These are phyloP conservation scores for Escovopsis sp. DNA, from an alignment of 2,329 filamentous ascomycete species.

Conservation along the genomic window DNA sequence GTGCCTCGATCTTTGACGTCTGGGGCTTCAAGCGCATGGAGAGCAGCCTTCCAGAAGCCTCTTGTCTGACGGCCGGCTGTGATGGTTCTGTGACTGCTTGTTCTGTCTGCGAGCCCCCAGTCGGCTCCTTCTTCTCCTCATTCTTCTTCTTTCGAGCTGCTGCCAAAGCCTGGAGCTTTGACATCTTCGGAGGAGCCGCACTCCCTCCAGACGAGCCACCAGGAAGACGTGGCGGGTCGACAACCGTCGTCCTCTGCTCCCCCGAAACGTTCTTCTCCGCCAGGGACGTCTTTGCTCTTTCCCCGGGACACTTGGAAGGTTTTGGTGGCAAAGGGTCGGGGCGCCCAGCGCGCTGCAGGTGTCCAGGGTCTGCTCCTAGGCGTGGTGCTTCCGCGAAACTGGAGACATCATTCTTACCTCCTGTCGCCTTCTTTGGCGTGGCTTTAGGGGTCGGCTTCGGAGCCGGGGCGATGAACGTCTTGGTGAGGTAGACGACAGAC, in stretches of 20 bases:
- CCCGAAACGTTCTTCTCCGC: slow-evolving; percentile 67
- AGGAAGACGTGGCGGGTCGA: slow-evolving; percentile 37
- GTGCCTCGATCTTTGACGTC: no score
- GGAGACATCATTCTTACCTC: slow-evolving; percentile 25
- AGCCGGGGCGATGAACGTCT: slow-evolving; percentile 38
- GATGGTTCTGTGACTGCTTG: slow-evolving; percentile 17
- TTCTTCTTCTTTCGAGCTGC: slow-evolving; percentile 75
- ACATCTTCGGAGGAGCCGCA: slow-evolving; percentile 51
- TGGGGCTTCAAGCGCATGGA: not conserved
- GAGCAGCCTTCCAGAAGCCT: slow-evolving; percentile 12
- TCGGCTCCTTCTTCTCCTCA: slow-evolving; percentile 37
- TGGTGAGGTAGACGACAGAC: slow-evolving; percentile 63
- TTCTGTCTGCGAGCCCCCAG: slow-evolving; percentile 12
- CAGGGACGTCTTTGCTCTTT: slow-evolving; percentile 19
- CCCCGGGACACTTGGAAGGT: slow-evolving; percentile 6
- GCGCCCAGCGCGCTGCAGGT: slow-evolving; percentile 1
- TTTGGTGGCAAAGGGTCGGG: slow-evolving; percentile 1
- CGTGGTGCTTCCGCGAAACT: slow-evolving; percentile 16
- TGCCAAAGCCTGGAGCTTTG: slow-evolving; percentile 81
- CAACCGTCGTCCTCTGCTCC: slow-evolving; percentile 48
- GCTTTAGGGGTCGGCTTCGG: slow-evolving; percentile 18
- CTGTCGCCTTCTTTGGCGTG: slow-evolving; percentile 24
- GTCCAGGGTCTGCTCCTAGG: slow-evolving; percentile 18
- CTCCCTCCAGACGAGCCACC: slow-evolving; percentile 68
- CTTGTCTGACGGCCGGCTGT: slow-evolving; percentile 12